Evolutionary conservation across 106 monocot species (phyloP).

Genomic region (Dactylorhiza incarnata): DNA sequence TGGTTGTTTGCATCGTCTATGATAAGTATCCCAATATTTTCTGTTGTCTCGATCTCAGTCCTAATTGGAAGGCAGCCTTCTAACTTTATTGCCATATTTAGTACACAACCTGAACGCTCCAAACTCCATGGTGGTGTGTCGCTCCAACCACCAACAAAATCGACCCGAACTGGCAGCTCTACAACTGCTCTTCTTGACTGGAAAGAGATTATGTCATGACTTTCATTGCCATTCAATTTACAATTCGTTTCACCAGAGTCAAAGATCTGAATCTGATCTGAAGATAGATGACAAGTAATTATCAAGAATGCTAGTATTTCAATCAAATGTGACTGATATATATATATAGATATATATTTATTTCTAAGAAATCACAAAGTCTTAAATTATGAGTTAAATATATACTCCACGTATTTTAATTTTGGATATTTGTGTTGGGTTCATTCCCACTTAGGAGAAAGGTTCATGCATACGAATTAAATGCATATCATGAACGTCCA

Average conservation of each 20-base stretch:
- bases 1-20: constrained; percentile 56
- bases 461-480: no score
- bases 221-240: constrained; percentile 7
- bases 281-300: background rate
- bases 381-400: no score
- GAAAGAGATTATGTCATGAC: constrained; percentile 8
- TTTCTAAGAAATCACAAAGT: no score
- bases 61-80: constrained; percentile 63
- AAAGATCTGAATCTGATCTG: constrained; percentile 23
- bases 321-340: background rate
- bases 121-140: constrained; percentile 99
- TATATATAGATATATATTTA: no score
- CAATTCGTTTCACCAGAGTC: constrained; percentile 7
- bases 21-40: constrained; percentile 45
- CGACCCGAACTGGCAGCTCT: constrained; percentile 81
- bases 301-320: constrained; percentile 1
- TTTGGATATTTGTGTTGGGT: no score
- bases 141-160: constrained; percentile 98
- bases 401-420: no score
- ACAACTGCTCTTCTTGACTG: constrained; percentile 37
- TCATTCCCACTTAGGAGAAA: no score
- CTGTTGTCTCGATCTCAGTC: constrained; percentile 49
- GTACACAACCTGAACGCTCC: constrained; percentile 86
- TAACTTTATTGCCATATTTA: constrained; percentile 89
- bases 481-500: no score